These are phyloP conservation scores for Dothidotthia symphoricarpi DNA, from an alignment of 2,329 filamentous ascomycete genomes.

Conservation along the genomic window DNA sequence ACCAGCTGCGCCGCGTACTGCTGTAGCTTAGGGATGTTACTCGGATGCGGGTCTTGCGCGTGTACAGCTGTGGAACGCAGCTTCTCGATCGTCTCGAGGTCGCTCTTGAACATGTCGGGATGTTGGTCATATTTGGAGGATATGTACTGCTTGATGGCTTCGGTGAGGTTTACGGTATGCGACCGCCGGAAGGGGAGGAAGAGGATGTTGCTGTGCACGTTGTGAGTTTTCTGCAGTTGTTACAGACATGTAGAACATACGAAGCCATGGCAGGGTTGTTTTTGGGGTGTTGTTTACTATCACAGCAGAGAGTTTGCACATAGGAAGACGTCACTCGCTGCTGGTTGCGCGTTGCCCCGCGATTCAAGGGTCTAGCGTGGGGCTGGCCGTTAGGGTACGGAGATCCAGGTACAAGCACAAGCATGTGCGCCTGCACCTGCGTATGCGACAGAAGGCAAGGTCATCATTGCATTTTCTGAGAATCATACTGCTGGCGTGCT, in stretches of 20 bases:
- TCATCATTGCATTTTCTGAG: too few species aligned
- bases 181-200: slow-evolving; percentile 87
- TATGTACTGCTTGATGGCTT: slow-evolving; percentile 90
- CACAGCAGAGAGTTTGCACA: slow-evolving; percentile 7
- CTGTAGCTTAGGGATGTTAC: slow-evolving; percentile 83
- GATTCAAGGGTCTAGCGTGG: slow-evolving; percentile 5
- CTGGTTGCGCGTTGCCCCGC: slow-evolving; percentile 8
- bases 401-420: not conserved
- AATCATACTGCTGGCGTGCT: too few species aligned
- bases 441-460: not conserved
- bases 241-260: slow-evolving; percentile 13
- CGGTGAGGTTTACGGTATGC: slow-evolving; percentile 71
- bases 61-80: slow-evolving; percentile 84
- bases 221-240: not conserved
- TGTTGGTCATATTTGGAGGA: slow-evolving; percentile 98
- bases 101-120: slow-evolving; percentile 90
- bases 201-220: slow-evolving; percentile 58
- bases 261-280: slow-evolving; percentile 22
- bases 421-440: not conserved
- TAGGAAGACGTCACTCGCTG: slow-evolving; percentile 29
- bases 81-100: slow-evolving; percentile 81
- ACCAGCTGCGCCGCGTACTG: slow-evolving; percentile 88
- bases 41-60: slow-evolving; percentile 81
- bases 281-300: slow-evolving; percentile 17
- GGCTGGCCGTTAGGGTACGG: not conserved